These are phyloP conservation scores for Neofusicoccum sp. DNA, from an alignment of 2,329 filamentous ascomycete genomes.

Conservation along the genomic window DNA sequence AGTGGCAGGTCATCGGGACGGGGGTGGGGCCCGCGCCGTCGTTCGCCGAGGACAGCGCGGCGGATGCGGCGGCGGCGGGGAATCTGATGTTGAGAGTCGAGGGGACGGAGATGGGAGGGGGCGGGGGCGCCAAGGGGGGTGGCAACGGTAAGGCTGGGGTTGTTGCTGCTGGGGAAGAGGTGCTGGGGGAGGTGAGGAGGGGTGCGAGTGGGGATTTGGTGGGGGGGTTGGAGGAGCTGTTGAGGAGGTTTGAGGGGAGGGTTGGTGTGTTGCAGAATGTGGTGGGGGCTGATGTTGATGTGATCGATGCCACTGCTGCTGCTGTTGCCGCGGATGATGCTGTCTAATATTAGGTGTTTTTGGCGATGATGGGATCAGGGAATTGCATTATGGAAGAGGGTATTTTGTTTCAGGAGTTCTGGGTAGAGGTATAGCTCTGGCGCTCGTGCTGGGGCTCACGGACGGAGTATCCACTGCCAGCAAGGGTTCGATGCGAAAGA, in stretches of 20 bases:
- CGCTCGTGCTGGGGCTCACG: no score
- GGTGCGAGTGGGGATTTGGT: conserved; percentile 38
- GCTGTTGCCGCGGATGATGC: no score
- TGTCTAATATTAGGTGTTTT: no score
- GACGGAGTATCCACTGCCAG: no score
- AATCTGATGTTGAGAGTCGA: conserved; percentile 66
- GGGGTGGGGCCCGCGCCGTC: conserved; percentile 63
- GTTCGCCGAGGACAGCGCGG: conserved; percentile 53
- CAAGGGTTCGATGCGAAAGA: no score
- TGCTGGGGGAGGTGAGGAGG: conserved; percentile 32
- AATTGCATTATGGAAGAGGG: no score
- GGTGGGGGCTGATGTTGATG: conserved; percentile 24
- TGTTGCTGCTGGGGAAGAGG: conserved; percentile 27
- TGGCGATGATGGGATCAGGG: no score
- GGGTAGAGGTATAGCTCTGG: no score
- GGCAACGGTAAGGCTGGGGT: conserved; percentile 25
- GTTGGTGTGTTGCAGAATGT: conserved; percentile 40
- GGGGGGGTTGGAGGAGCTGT: conserved; percentile 38
- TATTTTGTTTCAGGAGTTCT: no score
- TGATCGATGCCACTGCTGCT: neutral
- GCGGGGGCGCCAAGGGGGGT: conserved; percentile 25
- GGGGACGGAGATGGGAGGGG: conserved; percentile 48
- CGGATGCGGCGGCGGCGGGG: conserved; percentile 16
- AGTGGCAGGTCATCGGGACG: conserved; percentile 69
- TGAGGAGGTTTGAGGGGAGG: conserved; percentile 39